Evolutionary conservation across 768 basidiomycete species (phyloP).

Genomic region (Lyophyllum atratum): DNA sequence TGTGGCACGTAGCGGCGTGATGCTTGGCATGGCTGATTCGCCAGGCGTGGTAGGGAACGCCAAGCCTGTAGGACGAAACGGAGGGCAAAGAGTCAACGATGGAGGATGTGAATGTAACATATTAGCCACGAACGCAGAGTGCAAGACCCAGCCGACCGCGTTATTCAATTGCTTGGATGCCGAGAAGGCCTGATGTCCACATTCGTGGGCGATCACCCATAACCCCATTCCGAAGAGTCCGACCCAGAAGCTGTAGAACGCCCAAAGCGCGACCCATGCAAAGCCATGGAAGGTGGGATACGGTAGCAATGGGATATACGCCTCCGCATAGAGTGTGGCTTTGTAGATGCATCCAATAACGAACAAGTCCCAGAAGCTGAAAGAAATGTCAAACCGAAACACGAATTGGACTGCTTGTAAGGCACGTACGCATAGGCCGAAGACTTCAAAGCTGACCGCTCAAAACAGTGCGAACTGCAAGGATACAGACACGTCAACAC

Average conservation of each 20-base stretch:
- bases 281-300: conserved; percentile 52
- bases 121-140: conserved; percentile 57
- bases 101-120: neutral
- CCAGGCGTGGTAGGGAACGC: conserved; percentile 98
- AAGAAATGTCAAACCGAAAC: neutral
- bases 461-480: conserved; percentile 66
- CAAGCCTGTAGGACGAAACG: too few species aligned
- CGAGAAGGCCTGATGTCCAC: conserved; percentile 86
- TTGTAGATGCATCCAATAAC: conserved; percentile 63
- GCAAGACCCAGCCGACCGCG: conserved; percentile 78
- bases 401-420: neutral
- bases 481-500: neutral
- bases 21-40: conserved; percentile 93
- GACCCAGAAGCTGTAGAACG: conserved; percentile 62
- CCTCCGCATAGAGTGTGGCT: conserved; percentile 53
- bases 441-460: conserved; percentile 73
- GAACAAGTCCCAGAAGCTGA: conserved; percentile 60
- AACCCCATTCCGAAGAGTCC: conserved; percentile 80
- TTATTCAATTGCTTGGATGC: conserved; percentile 80
- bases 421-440: conserved; percentile 60
- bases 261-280: conserved; percentile 61
- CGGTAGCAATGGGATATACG: conserved; percentile 50
- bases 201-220: conserved; percentile 84
- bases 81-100: too few species aligned
- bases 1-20: conserved; percentile 91